phyloP scores from a whole-genome alignment of 768 basidiomycete species.

The Rhodotorula sphaerocarpa region DNA sequence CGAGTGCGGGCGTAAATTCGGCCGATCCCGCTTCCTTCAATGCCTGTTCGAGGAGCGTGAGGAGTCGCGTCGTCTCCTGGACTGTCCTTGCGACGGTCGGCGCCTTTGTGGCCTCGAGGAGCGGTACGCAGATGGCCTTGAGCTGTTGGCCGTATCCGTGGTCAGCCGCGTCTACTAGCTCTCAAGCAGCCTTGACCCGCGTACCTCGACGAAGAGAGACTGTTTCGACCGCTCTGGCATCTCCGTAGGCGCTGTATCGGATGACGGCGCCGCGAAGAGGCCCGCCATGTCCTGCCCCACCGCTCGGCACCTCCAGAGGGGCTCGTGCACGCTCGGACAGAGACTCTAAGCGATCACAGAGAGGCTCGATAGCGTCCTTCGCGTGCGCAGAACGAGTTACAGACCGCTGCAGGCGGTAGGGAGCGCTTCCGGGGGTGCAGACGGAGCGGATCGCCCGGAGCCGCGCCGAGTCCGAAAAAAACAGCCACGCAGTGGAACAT shows the following conservation, averaged over 20 bases:
- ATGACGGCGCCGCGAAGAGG: background rate
- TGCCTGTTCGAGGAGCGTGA: conserved; percentile 54
- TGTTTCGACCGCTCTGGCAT: background rate
- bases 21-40: conserved; percentile 45
- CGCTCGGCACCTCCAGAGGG: too few species aligned
- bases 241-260: background rate
- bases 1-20: conserved; percentile 53
- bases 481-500: too few species aligned
- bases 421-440: too few species aligned
- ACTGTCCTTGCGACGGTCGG: conserved; percentile 55
- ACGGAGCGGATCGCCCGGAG: too few species aligned
- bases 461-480: too few species aligned
- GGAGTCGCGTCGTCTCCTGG: conserved; percentile 49
- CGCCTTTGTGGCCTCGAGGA: conserved; percentile 56
- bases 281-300: background rate
- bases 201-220: background rate
- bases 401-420: too few species aligned
- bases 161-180: background rate
- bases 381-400: too few species aligned
- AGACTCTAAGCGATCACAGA: too few species aligned
- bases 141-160: conserved; percentile 41
- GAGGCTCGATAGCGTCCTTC: too few species aligned
- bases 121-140: conserved; percentile 70
- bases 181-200: background rate
- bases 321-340: too few species aligned